phyloP scores from a whole-genome alignment of 2,329 filamentous ascomycete species.

The Stenocarpella maydis region DNA sequence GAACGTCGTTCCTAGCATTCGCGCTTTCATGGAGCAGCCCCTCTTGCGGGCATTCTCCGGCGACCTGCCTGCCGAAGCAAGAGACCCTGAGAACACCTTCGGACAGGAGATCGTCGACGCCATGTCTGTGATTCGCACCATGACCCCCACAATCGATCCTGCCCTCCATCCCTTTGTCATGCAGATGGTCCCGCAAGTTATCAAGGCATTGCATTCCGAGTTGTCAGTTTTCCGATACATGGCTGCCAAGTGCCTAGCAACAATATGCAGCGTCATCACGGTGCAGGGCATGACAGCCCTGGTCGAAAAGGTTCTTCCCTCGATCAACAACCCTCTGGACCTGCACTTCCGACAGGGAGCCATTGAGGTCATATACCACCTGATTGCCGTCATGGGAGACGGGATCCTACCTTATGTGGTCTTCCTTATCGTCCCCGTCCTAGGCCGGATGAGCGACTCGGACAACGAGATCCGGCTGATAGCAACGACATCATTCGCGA shows the following conservation, averaged over 20 bases:
- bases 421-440: slow-evolving; percentile 95
- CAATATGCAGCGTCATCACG: slow-evolving; percentile 94
- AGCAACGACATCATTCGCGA: slow-evolving; percentile 96
- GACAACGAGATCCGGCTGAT: slow-evolving; percentile 95
- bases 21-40: slow-evolving; percentile 81
- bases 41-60: slow-evolving; percentile 77
- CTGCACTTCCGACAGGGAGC: slow-evolving; percentile 90
- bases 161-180: slow-evolving; percentile 83
- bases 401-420: slow-evolving; percentile 96
- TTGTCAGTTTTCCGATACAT: slow-evolving; percentile 95
- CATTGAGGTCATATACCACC: slow-evolving; percentile 93
- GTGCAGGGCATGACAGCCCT: slow-evolving; percentile 96
- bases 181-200: slow-evolving; percentile 82
- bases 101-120: slow-evolving; percentile 95
- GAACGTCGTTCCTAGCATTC: slow-evolving; percentile 83
- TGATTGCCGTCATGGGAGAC: slow-evolving; percentile 98
- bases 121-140: slow-evolving; percentile 88
- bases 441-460: slow-evolving; percentile 98
- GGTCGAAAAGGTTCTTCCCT: slow-evolving; percentile 90
- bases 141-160: slow-evolving; percentile 87
- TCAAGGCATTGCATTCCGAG: slow-evolving; percentile 85
- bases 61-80: slow-evolving; percentile 76
- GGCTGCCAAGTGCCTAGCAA: slow-evolving; percentile 96
- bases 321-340: slow-evolving; percentile 90
- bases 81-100: slow-evolving; percentile 75